phyloP scores from a whole-genome alignment of 73 alveolate genomes.

The Breviolum minutum region DNA sequence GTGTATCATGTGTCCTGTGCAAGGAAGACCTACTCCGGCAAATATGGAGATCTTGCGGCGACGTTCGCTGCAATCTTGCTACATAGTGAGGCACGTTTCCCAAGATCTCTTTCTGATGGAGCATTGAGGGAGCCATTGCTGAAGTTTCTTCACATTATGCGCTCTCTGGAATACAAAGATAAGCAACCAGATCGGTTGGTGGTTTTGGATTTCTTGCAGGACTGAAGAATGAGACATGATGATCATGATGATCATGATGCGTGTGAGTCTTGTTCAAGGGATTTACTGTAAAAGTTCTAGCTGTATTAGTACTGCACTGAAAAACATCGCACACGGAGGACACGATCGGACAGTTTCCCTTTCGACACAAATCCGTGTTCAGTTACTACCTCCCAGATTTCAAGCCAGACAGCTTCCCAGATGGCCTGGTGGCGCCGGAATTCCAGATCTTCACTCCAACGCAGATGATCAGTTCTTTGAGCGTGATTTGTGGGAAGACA shows the following conservation, averaged over 20 bases:
- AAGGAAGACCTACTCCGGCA: slow-evolving; percentile 70
- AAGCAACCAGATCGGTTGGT: not conserved
- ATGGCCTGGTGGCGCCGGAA: slow-evolving; percentile 68
- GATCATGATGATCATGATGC: no score
- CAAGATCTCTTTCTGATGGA: slow-evolving; percentile 26
- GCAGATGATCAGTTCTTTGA: not conserved
- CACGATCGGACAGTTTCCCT: slow-evolving; percentile 55
- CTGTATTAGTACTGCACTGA: not conserved
- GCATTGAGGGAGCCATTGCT: slow-evolving; percentile 53
- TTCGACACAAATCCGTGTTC: slow-evolving; percentile 26
- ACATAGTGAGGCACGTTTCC: slow-evolving; percentile 60
- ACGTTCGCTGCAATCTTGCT: slow-evolving; percentile 65
- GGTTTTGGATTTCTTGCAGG: slow-evolving; percentile 17
- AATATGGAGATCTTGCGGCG: slow-evolving; percentile 86
- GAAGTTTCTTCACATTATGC: slow-evolving; percentile 56
- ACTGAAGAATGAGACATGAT: not conserved
- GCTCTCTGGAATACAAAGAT: slow-evolving; percentile 61
- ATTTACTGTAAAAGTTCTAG: not conserved
- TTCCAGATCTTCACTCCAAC: slow-evolving; percentile 71
- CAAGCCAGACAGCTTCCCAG: slow-evolving; percentile 59
- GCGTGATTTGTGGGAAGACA: not conserved
- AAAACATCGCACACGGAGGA: not conserved
- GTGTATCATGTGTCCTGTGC: no score
- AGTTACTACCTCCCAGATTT: slow-evolving; percentile 59
- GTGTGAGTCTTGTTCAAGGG: no score